Conservation (phyloP, 2,329 filamentous ascomycete genomes). For the Metarhizium rileyi region DNA sequence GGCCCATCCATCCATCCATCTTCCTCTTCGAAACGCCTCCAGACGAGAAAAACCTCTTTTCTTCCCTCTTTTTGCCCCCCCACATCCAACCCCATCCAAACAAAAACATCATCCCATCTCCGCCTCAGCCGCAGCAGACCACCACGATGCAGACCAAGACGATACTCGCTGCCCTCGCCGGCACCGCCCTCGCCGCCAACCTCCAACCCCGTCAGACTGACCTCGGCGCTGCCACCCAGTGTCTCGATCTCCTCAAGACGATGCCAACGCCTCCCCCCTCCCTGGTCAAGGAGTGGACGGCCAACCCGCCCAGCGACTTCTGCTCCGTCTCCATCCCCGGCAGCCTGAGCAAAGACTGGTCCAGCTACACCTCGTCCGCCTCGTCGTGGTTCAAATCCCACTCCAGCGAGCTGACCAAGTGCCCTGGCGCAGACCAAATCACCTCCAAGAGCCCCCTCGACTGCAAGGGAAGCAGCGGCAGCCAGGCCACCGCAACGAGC, state of each 20-base stretch:
- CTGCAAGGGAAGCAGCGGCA: background rate
- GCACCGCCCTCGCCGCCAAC: conserved; percentile 15
- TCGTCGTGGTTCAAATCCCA: conserved; percentile 21
- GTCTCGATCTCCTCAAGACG: conserved; percentile 14
- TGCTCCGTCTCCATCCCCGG: conserved; percentile 23
- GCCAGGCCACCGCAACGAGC: background rate
- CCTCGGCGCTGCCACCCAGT: conserved; percentile 15
- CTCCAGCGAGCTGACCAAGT: conserved; percentile 18
- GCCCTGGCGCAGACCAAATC: conserved; percentile 10
- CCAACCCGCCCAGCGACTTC: conserved; percentile 19
- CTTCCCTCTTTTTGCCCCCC: too few species aligned
- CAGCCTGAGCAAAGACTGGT: conserved; percentile 21
- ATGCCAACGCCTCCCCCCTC: conserved; percentile 22
- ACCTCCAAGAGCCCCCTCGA: background rate
- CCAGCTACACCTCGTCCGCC: conserved; percentile 21
- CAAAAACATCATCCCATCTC: too few species aligned
- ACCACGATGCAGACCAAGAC: conserved; percentile 20
- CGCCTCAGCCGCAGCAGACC: background rate
- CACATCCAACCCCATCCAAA: background rate
- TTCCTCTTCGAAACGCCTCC: background rate
- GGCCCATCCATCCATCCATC: too few species aligned
- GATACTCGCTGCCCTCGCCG: conserved; percentile 16
- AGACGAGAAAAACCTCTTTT: too few species aligned
- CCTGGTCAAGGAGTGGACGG: conserved; percentile 16
- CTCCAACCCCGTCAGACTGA: conserved; percentile 17